phyloP scores from a whole-genome alignment of 805 yeast species.

The Yarrowia divulgata region DNA sequence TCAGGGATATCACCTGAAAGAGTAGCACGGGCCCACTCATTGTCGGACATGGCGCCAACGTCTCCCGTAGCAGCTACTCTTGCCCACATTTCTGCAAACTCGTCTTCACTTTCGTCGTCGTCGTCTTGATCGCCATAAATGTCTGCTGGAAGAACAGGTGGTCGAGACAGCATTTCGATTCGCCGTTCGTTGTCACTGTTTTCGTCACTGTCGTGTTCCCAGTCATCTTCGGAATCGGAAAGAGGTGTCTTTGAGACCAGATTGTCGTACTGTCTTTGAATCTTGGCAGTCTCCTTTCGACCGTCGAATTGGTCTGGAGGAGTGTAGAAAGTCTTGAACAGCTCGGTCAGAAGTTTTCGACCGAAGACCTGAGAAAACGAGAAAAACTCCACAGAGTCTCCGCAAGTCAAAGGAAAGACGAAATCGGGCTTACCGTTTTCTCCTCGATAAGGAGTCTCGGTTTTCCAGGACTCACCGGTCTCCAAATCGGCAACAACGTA shows the following conservation, averaged over 20 bases:
- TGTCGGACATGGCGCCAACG: neutral
- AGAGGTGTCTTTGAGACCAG: neutral
- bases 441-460: neutral
- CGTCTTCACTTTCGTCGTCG: no score
- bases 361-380: neutral
- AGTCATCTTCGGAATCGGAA: neutral
- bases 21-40: constrained; percentile 4
- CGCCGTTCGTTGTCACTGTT: neutral
- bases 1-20: neutral
- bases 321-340: neutral
- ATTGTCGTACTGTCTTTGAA: neutral
- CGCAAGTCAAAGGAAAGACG: neutral
- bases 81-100: no score
- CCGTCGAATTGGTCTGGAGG: neutral
- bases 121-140: neutral
- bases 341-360: neutral
- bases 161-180: constrained; percentile 1
- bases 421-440: constrained; percentile 4
- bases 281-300: no score
- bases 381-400: neutral
- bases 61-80: no score
- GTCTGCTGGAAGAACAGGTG: neutral
- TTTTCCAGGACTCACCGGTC: neutral
- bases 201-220: neutral
- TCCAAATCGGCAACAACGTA: neutral